Conservation (phyloP, 768 basidiomycete genomes). For the Mycena belliarum region DNA sequence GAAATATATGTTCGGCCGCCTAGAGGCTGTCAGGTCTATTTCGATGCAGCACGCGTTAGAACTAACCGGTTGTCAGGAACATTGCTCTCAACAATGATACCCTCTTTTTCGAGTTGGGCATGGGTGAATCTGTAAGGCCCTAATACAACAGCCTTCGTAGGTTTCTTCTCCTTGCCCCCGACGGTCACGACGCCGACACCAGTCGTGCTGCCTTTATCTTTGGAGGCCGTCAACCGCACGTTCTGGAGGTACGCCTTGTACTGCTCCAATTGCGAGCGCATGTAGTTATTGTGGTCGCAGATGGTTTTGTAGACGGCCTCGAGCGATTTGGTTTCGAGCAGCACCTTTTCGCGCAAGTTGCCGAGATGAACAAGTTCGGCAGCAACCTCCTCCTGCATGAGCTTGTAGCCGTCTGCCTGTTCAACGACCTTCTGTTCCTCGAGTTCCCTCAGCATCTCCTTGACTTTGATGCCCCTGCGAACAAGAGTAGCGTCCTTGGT, state of each 20-base stretch:
- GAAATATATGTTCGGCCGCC: slow-evolving; percentile 98
- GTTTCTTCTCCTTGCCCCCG: slow-evolving; percentile 97
- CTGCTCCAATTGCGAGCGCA: slow-evolving; percentile 94
- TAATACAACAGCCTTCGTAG: slow-evolving; percentile 77
- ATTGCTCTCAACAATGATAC: slow-evolving; percentile 98
- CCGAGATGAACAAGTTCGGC: slow-evolving; percentile 96
- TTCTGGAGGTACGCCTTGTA: slow-evolving; percentile 99
- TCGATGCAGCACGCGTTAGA: slow-evolving; percentile 6
- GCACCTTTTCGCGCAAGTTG: slow-evolving; percentile 93
- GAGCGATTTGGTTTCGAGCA: slow-evolving; percentile 87
- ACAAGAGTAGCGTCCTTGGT: slow-evolving; percentile 96
- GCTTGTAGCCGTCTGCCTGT: slow-evolving; percentile 76
- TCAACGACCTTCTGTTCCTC: slow-evolving; percentile 91
- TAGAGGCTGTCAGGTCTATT: slow-evolving; percentile 30
- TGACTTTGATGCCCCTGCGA: slow-evolving; percentile 97
- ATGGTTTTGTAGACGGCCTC: slow-evolving; percentile 99
- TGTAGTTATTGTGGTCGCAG: slow-evolving; percentile 97
- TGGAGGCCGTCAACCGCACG: slow-evolving; percentile 85
- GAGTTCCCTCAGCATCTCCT: slow-evolving; percentile 96
- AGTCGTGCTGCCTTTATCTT: slow-evolving; percentile 84
- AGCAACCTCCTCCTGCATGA: slow-evolving; percentile 97
- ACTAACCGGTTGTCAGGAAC: slow-evolving; percentile 95
- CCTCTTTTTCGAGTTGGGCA: slow-evolving; percentile 97
- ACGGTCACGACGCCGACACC: slow-evolving; percentile 95
- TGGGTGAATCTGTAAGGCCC: slow-evolving; percentile 98